Base-by-base conservation (phyloP, 73 alveolate genomes). In the Paraurostyla sp. region DNA sequence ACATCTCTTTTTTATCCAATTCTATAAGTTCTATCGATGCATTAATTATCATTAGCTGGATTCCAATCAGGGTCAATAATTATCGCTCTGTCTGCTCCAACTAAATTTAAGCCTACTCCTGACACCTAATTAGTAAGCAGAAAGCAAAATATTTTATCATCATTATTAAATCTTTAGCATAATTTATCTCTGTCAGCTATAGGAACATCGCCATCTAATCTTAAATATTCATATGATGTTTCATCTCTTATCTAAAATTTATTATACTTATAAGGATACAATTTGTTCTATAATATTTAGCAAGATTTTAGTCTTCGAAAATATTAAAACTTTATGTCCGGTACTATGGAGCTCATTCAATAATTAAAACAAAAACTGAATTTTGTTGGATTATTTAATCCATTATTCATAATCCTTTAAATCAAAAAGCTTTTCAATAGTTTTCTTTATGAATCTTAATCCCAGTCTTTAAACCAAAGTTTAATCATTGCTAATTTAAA, bases 51-150 rank as follows among this genome's bases (percentile, higher is more conserved):
- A 63, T 94, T 96, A 27, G 96, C 97, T 9, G 99, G 99, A 80
- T 98, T 97, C 99, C 99, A 98, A 97, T 98, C 97, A 86, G 98
- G 99, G 86, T 98, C 99, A 85, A 97, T 88, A 94, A 98, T 89
- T 29, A 97, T 91, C 18, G 97, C 99, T 54, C 97, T 96, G 78
- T 94, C 93, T 20, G 99, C 99, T 57, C 96, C 85, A 11, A 97
- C 97, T 78, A 98, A 86, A 94, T 97, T 98, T 57, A 98, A 93
- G 35, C 99, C 99, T 27, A 94, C 97, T 41, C 99, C 98, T 1
- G 93, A 93, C 54, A 92, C 92, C 51, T 89, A 84, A 45, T 80
- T 93, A 38, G 95, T 93, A 40, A 93, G 78, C 58, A 93, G 71
- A 45, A 93, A 87, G 18, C 78, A 91, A 51, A 89, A 89, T 1